A percentile compares a stretch with the other conserved stretches of the same genome.
Evolutionary conservation across 1,139 yeast species (phyloP).

Genomic region (Geotrichum europaeum): DNA sequence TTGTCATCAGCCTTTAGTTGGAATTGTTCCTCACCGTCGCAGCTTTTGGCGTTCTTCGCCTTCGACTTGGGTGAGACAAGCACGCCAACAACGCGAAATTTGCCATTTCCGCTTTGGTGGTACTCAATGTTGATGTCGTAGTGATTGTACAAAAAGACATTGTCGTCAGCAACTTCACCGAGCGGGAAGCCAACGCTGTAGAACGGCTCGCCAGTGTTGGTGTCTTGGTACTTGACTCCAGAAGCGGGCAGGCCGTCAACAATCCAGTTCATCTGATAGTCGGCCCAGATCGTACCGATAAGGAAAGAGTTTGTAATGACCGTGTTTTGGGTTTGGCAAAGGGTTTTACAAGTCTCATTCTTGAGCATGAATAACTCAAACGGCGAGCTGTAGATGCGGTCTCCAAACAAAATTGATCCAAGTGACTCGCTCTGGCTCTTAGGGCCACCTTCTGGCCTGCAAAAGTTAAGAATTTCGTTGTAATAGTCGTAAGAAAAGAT

Average conservation of each 20-base stretch:
- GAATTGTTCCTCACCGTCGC: constrained; percentile 31
- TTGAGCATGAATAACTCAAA: constrained; percentile 1
- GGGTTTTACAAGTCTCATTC: background rate
- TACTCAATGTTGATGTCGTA: constrained; percentile 73
- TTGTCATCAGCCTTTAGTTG: constrained; percentile 36
- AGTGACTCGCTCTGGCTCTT: background rate
- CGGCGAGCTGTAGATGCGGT: constrained; percentile 5
- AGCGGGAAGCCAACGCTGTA: constrained; percentile 79
- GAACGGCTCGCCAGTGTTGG: constrained; percentile 34
- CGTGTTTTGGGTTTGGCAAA: background rate
- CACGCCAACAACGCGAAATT: constrained; percentile 86
- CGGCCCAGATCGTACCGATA: background rate
- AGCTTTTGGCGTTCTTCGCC: constrained; percentile 24
- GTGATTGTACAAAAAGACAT: constrained; percentile 66
- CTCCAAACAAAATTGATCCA: constrained; percentile 6
- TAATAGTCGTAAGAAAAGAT: constrained; percentile 4
- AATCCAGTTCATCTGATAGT: constrained; percentile 3
- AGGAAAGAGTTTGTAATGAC: constrained; percentile 2
- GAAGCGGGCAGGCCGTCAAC: constrained; percentile 4
- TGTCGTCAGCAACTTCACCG: constrained; percentile 40
- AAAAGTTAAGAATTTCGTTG: background rate
- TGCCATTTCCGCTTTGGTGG: constrained; percentile 61
- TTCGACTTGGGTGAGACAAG: constrained; percentile 66
- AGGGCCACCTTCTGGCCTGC: constrained; percentile 1
- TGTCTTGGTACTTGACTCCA: constrained; percentile 38